Percentiles rank a stretch among this genome's conserved stretches.
Evolutionary conservation across 768 basidiomycete species (phyloP).

Genomic region (Termitomyces sp.): DNA sequence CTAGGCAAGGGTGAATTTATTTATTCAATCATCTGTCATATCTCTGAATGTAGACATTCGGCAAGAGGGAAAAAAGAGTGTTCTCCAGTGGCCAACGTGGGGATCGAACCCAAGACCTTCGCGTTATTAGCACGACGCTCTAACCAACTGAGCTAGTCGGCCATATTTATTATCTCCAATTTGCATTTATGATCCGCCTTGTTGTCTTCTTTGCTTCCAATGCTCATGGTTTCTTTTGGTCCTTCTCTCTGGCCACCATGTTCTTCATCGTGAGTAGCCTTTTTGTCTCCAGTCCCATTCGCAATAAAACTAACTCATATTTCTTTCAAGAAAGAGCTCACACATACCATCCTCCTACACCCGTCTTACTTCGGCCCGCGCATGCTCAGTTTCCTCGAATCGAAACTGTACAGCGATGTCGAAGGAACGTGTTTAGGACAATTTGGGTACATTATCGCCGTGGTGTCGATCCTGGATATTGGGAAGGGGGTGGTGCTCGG

Average conservation of each 20-base stretch:
- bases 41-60: too few species aligned
- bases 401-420: constrained; percentile 91
- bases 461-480: constrained; percentile 85
- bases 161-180: constrained; percentile 20
- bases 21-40: too few species aligned
- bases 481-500: constrained; percentile 90
- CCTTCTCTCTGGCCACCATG: background rate
- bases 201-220: background rate
- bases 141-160: constrained; percentile 85
- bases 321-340: constrained; percentile 78
- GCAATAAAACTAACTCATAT: background rate
- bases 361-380: constrained; percentile 98
- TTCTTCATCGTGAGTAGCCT: constrained; percentile 54
- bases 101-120: constrained; percentile 69
- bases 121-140: constrained; percentile 81
- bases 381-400: constrained; percentile 89
- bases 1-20: too few species aligned
- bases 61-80: too few species aligned
- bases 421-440: constrained; percentile 97
- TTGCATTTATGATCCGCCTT: too few species aligned
- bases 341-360: constrained; percentile 95
- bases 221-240: background rate
- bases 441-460: constrained; percentile 92
- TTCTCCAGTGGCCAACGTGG: constrained; percentile 34
- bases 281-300: background rate